A percentile compares a stretch with the other conserved stretches of the same genome.
phyloP scores from a whole-genome alignment of 768 basidiomycete genomes.

The Rhodotorula toruloides region DNA sequence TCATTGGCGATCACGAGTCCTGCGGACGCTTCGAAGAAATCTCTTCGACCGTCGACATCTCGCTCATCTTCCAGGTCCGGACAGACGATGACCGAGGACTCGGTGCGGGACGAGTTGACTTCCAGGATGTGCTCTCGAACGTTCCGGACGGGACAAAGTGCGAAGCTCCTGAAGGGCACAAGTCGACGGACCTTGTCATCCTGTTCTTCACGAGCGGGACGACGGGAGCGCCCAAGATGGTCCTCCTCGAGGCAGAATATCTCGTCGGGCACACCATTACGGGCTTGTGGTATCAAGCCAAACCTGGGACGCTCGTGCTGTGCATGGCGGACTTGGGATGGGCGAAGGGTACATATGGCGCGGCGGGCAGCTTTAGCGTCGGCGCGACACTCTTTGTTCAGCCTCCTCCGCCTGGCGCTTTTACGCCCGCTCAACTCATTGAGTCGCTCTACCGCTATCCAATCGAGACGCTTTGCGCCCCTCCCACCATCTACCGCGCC shows the following conservation, averaged over 20 bases:
- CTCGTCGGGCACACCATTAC: conserved; percentile 15
- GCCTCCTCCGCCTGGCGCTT: conserved; percentile 24
- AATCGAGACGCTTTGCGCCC: conserved; percentile 30
- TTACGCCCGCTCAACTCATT: conserved; percentile 19
- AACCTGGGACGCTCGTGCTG: conserved; percentile 13
- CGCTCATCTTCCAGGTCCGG: conserved; percentile 21
- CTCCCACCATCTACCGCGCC: conserved; percentile 37
- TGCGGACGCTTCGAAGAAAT: conserved; percentile 23
- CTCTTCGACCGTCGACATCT: conserved; percentile 4
- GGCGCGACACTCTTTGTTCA: conserved; percentile 33
- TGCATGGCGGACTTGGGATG: conserved; percentile 36
- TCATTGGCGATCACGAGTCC: conserved; percentile 26
- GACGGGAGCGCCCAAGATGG: conserved; percentile 29
- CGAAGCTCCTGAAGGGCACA: conserved; percentile 8
- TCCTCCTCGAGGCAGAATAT: conserved; percentile 15
- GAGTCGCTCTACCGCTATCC: conserved; percentile 26
- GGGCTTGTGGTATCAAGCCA: conserved; percentile 31
- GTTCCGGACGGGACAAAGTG: conserved; percentile 2
- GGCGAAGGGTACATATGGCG: conserved; percentile 36
- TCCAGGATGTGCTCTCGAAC: background rate
- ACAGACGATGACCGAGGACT: background rate
- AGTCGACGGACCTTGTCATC: conserved; percentile 13
- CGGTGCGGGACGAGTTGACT: conserved; percentile 8
- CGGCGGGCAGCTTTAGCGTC: conserved; percentile 16
- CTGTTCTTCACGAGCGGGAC: conserved; percentile 35